phyloP scores from a whole-genome alignment of 1,284 basidiomycete species.

The Microbotryum intermedium region DNA sequence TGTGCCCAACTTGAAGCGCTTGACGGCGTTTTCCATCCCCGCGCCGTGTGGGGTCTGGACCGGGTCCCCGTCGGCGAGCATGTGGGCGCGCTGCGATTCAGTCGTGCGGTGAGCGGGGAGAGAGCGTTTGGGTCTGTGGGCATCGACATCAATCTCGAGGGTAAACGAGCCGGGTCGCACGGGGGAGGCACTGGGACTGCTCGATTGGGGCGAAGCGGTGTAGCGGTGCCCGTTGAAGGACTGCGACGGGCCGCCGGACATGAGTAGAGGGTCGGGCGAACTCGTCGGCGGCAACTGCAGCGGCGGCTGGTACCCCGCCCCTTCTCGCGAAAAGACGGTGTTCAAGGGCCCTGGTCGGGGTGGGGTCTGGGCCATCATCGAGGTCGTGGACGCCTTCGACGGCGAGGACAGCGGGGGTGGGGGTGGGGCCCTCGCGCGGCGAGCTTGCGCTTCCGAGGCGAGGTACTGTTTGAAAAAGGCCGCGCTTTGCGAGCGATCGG shows the following conservation, averaged over 20 bases:
- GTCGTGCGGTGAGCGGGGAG: not conserved
- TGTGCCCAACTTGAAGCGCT: constrained; percentile 15
- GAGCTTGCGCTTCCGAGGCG: not conserved
- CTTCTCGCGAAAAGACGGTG: not conserved
- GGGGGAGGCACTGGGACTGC: not conserved
- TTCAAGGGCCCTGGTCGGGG: not conserved
- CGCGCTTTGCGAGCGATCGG: not conserved
- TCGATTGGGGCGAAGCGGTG: not conserved
- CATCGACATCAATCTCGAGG: not conserved
- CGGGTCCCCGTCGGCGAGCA: not conserved
- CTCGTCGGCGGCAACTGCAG: not conserved
- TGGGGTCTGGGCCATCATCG: too few relatives aligned
- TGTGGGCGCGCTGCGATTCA: not conserved
- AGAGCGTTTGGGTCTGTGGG: not conserved
- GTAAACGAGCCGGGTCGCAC: not conserved
- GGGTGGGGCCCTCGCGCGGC: not conserved
- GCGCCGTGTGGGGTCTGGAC: not conserved
- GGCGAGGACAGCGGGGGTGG: not conserved
- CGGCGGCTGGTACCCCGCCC: not conserved
- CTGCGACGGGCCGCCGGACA: not conserved
- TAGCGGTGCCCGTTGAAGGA: not conserved
- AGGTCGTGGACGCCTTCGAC: not conserved
- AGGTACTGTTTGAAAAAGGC: constrained; percentile 4
- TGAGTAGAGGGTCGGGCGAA: constrained; percentile 22
- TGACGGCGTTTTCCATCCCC: constrained; percentile 18